phyloP scores from a whole-genome alignment of 2,329 filamentous ascomycete genomes.

The Phaeoacremonium minimum region DNA sequence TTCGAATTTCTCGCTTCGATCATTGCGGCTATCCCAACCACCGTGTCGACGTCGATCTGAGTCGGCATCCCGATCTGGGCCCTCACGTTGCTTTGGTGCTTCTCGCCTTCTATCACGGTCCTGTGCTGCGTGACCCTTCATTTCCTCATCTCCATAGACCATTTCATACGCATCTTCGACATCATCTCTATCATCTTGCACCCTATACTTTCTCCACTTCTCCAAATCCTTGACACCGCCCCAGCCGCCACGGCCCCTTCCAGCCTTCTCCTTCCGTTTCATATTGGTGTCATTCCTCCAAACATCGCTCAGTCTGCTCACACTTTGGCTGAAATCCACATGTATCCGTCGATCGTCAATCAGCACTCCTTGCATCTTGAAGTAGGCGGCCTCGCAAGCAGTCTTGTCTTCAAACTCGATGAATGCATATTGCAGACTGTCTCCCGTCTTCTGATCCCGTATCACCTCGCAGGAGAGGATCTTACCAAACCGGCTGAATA shows the following conservation, averaged over 20 bases:
- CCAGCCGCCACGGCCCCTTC: conserved; percentile 67
- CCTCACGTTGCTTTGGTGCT: not conserved
- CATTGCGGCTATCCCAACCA: conserved; percentile 5
- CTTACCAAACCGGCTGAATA: conserved; percentile 94
- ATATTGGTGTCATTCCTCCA: conserved; percentile 85
- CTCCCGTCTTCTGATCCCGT: conserved; percentile 85
- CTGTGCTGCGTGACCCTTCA: conserved; percentile 36
- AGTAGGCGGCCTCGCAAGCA: conserved; percentile 91
- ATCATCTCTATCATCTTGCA: conserved; percentile 39
- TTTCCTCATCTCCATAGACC: conserved; percentile 74
- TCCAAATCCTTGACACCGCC: conserved; percentile 86
- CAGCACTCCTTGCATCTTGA: conserved; percentile 97
- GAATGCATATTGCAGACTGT: conserved; percentile 95
- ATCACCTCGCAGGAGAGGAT: conserved; percentile 97
- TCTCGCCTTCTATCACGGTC: conserved; percentile 13
- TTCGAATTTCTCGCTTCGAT: too few relatives aligned
- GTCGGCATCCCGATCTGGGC: conserved; percentile 9
- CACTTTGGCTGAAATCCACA: conserved; percentile 97
- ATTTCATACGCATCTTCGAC: conserved; percentile 61
- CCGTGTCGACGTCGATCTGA: conserved; percentile 6
- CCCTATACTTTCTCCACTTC: conserved; percentile 84
- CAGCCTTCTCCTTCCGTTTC: conserved; percentile 57
- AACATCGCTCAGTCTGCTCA: conserved; percentile 77
- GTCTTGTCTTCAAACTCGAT: conserved; percentile 94
- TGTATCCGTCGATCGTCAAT: conserved; percentile 98